Percentiles rank a stretch among this genome's conserved stretches.
Evolutionary conservation across 805 yeast species (phyloP).

Genomic region (Metschnikowia lochheadii): DNA sequence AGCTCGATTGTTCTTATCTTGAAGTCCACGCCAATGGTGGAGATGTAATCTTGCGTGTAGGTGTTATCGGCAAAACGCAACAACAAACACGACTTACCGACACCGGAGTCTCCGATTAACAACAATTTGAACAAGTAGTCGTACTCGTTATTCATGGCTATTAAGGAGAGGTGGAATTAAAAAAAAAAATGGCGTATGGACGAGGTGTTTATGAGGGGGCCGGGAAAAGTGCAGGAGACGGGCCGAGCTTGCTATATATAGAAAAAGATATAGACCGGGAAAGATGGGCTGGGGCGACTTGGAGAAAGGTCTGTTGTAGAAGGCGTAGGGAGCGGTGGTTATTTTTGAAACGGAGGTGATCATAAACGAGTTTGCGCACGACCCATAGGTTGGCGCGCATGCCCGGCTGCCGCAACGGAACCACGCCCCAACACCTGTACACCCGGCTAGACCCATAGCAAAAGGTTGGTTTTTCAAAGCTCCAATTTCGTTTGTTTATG

Average conservation of each 20-base stretch:
- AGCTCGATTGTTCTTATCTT: constrained; percentile 84
- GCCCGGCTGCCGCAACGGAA: constrained; percentile 2
- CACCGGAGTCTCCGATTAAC: constrained; percentile 97
- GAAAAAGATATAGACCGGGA: background rate
- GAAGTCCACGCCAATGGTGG: constrained; percentile 97
- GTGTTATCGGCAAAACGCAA: constrained; percentile 96
- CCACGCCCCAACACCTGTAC: background rate
- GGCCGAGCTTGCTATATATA: background rate
- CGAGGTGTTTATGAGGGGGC: background rate
- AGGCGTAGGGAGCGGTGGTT: constrained; percentile 3
- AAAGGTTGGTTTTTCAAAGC: background rate
- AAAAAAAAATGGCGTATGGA: too few relatives aligned
- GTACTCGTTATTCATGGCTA: constrained; percentile 84
- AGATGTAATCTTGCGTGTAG: constrained; percentile 92
- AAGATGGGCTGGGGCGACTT: background rate
- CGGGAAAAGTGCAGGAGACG: background rate
- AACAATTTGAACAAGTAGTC: constrained; percentile 93
- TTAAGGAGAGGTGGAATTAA: background rate
- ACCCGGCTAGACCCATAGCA: background rate
- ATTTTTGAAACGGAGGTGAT: constrained; percentile 4
- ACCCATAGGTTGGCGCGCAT: constrained; percentile 3
- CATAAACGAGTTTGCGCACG: constrained; percentile 5
- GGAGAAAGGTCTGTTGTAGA: background rate
- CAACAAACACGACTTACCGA: constrained; percentile 93
- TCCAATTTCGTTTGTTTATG: background rate